These are phyloP conservation scores for Mucor saturninus DNA, from an alignment of 371 early-diverging fungal genomes.

Conservation along the genomic window DNA sequence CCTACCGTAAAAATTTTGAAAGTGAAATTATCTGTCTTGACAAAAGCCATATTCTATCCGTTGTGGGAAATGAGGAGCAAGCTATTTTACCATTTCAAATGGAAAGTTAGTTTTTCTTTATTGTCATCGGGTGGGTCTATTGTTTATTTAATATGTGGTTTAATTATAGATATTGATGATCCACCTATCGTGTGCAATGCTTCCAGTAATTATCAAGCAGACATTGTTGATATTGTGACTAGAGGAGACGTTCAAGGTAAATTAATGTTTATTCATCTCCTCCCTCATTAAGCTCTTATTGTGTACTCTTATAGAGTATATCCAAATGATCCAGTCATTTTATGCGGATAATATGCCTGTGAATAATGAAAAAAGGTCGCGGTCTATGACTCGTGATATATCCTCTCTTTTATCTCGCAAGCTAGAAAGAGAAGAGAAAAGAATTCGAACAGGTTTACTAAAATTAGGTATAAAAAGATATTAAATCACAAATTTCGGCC, in stretches of 20 bases:
- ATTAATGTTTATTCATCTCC: not conserved
- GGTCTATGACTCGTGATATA: constrained; percentile 6
- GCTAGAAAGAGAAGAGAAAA: constrained; percentile 22
- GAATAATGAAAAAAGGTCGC: not conserved
- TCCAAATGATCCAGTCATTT: constrained; percentile 14
- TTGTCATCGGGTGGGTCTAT: not conserved
- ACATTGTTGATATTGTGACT: not conserved
- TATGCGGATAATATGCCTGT: constrained; percentile 5
- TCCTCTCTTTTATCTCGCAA: constrained; percentile 2
- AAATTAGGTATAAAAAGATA: constrained; percentile 15
- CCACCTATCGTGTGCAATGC: constrained; percentile 8
- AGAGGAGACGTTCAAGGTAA: constrained; percentile 23
- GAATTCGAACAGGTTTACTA: constrained; percentile 6
- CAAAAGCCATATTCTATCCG: not conserved
- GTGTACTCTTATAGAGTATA: constrained; percentile 11
- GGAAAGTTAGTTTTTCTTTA: constrained; percentile 6
- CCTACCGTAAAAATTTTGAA: constrained; percentile 16
- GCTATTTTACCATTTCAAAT: constrained; percentile 5
- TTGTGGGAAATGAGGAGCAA: not conserved
- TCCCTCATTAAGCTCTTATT: not conserved
- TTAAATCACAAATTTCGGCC: too few species aligned
- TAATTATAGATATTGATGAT: constrained; percentile 9
- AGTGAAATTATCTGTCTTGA: constrained; percentile 14
- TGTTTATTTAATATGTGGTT: not conserved
- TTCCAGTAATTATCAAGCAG: not conserved